Percentiles rank a stretch among this genome's conserved stretches.
Evolutionary conservation across 2,329 filamentous ascomycete genomes (phyloP).

Genomic region (Arthrobotrys iridis): DNA sequence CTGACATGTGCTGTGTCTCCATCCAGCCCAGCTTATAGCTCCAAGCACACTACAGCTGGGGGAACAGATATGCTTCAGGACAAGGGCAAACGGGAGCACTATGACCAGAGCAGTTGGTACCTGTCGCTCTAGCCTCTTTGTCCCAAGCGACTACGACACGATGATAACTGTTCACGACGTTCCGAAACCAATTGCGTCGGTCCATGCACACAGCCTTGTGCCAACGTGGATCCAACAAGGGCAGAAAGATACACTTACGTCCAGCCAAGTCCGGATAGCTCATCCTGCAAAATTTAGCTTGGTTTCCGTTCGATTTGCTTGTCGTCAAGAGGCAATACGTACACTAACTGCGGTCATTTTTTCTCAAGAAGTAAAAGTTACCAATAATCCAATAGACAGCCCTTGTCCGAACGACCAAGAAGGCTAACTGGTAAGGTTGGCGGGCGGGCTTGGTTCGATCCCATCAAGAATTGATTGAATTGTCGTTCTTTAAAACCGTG

Average conservation of each 20-base stretch:
- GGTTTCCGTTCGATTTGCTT: conserved; percentile 24
- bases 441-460: conserved; percentile 32
- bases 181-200: conserved; percentile 50
- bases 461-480: conserved; percentile 24
- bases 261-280: conserved; percentile 51
- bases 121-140: conserved; percentile 37
- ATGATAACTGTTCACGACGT: conserved; percentile 18
- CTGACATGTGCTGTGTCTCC: conserved; percentile 47
- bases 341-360: conserved; percentile 51
- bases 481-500: conserved; percentile 46
- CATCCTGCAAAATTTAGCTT: conserved; percentile 27
- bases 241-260: conserved; percentile 26
- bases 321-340: conserved; percentile 32
- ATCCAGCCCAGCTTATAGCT: conserved; percentile 13
- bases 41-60: neutral
- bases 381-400: conserved; percentile 20
- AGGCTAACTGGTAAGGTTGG: conserved; percentile 48
- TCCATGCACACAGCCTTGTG: conserved; percentile 50
- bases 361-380: conserved; percentile 21
- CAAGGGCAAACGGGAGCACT: conserved; percentile 50
- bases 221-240: conserved; percentile 54
- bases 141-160: conserved; percentile 12
- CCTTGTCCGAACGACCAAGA: conserved; percentile 28
- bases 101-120: conserved; percentile 26
- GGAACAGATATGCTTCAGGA: conserved; percentile 31